Evolutionary conservation across 2,329 filamentous ascomycete genomes (phyloP).

Genomic region (Geosmithia flava): DNA sequence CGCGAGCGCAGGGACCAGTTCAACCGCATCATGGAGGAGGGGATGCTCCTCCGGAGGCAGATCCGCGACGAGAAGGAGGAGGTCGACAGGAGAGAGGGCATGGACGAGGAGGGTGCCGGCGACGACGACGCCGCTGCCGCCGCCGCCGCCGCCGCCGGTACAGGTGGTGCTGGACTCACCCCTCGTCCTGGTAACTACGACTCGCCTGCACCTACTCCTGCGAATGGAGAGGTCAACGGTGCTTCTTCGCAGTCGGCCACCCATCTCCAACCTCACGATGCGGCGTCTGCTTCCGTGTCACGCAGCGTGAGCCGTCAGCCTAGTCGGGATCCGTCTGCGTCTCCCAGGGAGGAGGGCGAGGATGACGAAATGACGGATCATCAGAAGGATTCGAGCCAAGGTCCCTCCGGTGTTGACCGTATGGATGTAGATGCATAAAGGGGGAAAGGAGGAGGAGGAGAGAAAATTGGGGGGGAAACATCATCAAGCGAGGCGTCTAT

Average conservation of each 20-base stretch:
- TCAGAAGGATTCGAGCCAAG: constrained; percentile 21
- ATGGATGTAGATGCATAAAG: constrained; percentile 50
- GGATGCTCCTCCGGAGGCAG: constrained; percentile 69
- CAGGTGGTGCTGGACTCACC: constrained; percentile 4
- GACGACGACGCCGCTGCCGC: constrained; percentile 19
- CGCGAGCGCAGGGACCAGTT: constrained; percentile 77
- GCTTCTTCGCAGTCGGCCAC: constrained; percentile 4
- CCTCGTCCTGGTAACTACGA: constrained; percentile 9
- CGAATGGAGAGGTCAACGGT: constrained; percentile 15
- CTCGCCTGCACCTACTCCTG: constrained; percentile 15
- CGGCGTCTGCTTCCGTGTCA: constrained; percentile 10
- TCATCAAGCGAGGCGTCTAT: neutral
- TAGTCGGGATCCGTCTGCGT: constrained; percentile 8
- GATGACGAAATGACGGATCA: constrained; percentile 49
- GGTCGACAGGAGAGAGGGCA: constrained; percentile 75
- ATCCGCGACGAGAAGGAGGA: constrained; percentile 95
- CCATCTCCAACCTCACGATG: constrained; percentile 2
- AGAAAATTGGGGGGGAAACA: neutral
- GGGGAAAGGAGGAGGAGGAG: neutral
- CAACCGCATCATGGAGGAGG: constrained; percentile 78
- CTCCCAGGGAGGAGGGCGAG: constrained; percentile 38
- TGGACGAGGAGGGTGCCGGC: constrained; percentile 47
- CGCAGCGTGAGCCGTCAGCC: constrained; percentile 9
- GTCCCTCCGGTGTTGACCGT: constrained; percentile 34
- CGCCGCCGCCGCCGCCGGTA: constrained; percentile 14